Percentiles rank a stretch among this genome's conserved stretches.
phyloP scores from a whole-genome alignment of 2,329 filamentous ascomycete species.

The Juglanconis sp. region DNA sequence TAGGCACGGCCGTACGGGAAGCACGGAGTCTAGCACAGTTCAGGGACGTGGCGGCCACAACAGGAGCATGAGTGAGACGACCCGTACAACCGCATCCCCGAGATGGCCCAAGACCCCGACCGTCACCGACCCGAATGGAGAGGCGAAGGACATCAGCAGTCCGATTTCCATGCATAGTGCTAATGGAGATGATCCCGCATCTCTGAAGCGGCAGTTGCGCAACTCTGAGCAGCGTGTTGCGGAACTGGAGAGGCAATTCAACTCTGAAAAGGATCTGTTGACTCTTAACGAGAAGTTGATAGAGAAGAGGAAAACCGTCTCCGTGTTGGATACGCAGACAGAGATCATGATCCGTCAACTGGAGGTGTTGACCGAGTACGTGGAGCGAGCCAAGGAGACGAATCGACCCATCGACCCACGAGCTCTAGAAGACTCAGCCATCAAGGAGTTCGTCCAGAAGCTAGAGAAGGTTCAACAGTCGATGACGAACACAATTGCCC shows the following conservation, averaged over 20 bases:
- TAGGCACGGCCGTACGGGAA: slow-evolving; percentile 86
- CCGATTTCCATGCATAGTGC: slow-evolving; percentile 61
- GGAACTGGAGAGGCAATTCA: slow-evolving; percentile 79
- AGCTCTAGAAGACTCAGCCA: slow-evolving; percentile 81
- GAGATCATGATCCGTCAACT: slow-evolving; percentile 94
- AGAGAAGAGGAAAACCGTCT: slow-evolving; percentile 94
- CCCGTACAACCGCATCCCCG: slow-evolving; percentile 59
- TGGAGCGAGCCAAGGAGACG: slow-evolving; percentile 80
- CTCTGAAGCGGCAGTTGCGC: slow-evolving; percentile 72
- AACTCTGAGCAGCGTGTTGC: slow-evolving; percentile 80
- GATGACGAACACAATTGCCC: slow-evolving; percentile 57
- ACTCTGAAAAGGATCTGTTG: slow-evolving; percentile 61
- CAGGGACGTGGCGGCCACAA: slow-evolving; percentile 46
- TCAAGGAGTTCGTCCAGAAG: slow-evolving; percentile 85
- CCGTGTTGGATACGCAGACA: slow-evolving; percentile 87
- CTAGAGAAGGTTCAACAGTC: slow-evolving; percentile 58
- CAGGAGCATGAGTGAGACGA: slow-evolving; percentile 66
- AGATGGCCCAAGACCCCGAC: slow-evolving; percentile 69
- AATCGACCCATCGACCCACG: slow-evolving; percentile 76
- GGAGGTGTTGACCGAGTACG: slow-evolving; percentile 82
- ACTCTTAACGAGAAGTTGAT: slow-evolving; percentile 82
- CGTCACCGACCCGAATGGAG: slow-evolving; percentile 48
- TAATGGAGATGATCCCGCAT: slow-evolving; percentile 57
- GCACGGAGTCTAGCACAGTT: slow-evolving; percentile 57
- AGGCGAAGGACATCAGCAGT: slow-evolving; percentile 64